Evolutionary conservation across 2,329 filamentous ascomycete species (phyloP).

Genomic region (Cladobotryum protrusum): DNA sequence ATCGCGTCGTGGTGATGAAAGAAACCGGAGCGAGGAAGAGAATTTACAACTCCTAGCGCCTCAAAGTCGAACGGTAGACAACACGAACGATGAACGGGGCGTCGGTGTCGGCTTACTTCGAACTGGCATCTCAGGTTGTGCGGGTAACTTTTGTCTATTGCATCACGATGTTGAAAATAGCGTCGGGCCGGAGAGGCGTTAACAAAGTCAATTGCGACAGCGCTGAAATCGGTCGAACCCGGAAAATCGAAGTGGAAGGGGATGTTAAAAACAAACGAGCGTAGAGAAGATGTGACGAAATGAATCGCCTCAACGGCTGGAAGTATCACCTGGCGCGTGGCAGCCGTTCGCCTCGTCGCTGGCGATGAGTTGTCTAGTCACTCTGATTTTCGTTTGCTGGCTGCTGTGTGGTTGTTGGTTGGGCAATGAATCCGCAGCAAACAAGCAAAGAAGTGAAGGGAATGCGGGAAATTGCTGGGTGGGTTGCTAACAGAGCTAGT

Average conservation of each 20-base stretch:
- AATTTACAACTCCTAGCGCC: background rate
- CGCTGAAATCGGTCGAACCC: background rate
- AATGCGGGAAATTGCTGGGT: slow-evolving; percentile 31
- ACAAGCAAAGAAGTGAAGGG: slow-evolving; percentile 15
- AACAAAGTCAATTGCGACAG: background rate
- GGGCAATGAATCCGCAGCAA: slow-evolving; percentile 1
- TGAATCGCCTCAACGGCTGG: too few species aligned
- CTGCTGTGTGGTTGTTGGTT: slow-evolving; percentile 5
- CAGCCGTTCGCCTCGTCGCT: slow-evolving; percentile 10
- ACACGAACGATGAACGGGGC: slow-evolving; percentile 11
- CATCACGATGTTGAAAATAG: slow-evolving; percentile 17
- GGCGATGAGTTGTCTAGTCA: slow-evolving; percentile 9
- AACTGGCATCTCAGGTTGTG: slow-evolving; percentile 24
- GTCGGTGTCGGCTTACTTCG: slow-evolving; percentile 14
- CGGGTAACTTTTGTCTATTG: slow-evolving; percentile 19
- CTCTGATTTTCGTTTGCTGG: slow-evolving; percentile 3
- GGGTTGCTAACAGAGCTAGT: slow-evolving; percentile 24
- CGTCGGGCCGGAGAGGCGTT: slow-evolving; percentile 13
- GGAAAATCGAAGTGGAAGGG: background rate
- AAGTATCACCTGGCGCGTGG: background rate
- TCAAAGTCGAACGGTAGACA: slow-evolving; percentile 6
- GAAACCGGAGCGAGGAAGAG: slow-evolving; percentile 4
- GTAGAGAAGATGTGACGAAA: background rate
- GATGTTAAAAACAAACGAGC: slow-evolving; percentile 1
- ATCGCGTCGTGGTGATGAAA: slow-evolving; percentile 17